Base-by-base conservation (phyloP, 1,284 basidiomycete genomes). In the Austroboletus sp. region DNA sequence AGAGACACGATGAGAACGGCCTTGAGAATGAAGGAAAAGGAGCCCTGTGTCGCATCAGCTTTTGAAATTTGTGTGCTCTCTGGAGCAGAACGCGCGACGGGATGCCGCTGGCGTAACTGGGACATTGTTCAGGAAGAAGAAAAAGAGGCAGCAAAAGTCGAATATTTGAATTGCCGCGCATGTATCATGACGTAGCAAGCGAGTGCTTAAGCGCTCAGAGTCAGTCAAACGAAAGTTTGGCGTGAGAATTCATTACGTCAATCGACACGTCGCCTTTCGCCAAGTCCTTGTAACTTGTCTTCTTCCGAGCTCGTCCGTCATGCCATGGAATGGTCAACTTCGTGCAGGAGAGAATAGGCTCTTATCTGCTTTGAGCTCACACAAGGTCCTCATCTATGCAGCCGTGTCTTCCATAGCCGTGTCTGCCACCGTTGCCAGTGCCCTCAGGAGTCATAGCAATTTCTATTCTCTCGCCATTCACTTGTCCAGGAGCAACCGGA, bases 391-490 rank as follows among this genome's bases (percentile, higher is more conserved):
- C 15, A 63, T 89, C 42, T 94, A 94, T 62, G 73, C 74, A 30
- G 53, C 81, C 19, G 60, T 84, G 49, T 92, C 89, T 35, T 71
- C 80, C 26, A 57, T 80, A n/a, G 79, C 87, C 0, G 81, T 91
- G 29, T 75, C 75, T 0, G 78, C 76, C 11, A 82, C 87, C 17
- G 73, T 95, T 46, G 70, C 76, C 42, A 87, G 85, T 63, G 93
- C 93, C 4, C 77, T 94, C 55, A 76, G 81, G 57, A 84, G 79
- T 46, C 79, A 96, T 55, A 84, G 84, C 59, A 97, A 96, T 71
- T 97, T 96, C 71, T 98, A 95, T 62, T 85, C 92, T 11, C 87
- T 96, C 4, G 80, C 89, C 10, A 90, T 98, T 2, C 88, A 86
- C 60, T 76, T 99, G n/a, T 89, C 90, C 4, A 86, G 86, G 65